Conservation (phyloP, 2,329 filamentous ascomycete species). For the Escovopsis weberi region DNA sequence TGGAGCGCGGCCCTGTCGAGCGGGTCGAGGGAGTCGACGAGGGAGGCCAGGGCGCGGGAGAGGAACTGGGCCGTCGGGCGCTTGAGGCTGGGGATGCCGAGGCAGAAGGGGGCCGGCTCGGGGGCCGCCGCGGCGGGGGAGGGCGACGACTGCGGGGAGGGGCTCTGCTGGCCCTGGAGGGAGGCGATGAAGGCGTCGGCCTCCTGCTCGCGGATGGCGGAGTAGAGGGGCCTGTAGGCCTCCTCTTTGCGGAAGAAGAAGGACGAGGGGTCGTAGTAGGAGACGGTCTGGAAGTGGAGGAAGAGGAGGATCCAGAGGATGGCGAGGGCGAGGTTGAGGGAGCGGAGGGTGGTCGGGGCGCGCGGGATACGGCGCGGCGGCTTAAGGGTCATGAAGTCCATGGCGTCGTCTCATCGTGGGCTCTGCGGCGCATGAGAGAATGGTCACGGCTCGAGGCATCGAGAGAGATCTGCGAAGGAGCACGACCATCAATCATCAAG, state of each 20-base stretch:
- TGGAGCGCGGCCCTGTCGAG: conserved; percentile 14
- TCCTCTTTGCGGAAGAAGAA: not conserved
- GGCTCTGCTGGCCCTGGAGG: not conserved
- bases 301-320: not conserved
- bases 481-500: no score
- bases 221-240: not conserved
- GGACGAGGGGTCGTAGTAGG: not conserved
- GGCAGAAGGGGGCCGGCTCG: conserved; percentile 8
- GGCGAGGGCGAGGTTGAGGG: not conserved
- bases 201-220: not conserved
- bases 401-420: no score
- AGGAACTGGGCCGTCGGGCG: conserved; percentile 14
- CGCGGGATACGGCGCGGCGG: not conserved
- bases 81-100: conserved; percentile 16
- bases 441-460: no score
- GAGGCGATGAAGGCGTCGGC: not conserved
- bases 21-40: conserved; percentile 14
- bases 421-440: no score
- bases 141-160: no score
- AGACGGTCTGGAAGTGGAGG: not conserved
- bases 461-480: no score
- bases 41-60: conserved; percentile 12
- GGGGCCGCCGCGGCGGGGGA: no score
- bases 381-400: no score
- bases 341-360: not conserved